Conservation (phyloP, 352 stramenopile genomes). For the Thalassiosira mediterranea region DNA sequence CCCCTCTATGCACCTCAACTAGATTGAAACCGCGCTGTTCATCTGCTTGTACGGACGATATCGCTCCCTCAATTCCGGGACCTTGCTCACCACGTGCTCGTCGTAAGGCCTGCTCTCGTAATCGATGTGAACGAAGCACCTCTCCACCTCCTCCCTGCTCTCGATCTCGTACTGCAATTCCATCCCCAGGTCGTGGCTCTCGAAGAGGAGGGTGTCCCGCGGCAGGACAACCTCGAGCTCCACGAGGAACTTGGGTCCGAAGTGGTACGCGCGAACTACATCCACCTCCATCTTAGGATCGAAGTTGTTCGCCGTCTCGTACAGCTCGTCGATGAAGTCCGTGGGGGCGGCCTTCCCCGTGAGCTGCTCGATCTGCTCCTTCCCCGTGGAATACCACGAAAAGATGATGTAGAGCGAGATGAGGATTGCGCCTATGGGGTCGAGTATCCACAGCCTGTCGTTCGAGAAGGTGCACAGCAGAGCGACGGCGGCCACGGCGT, state of each 20-base stretch:
- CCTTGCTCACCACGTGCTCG: conserved; percentile 83
- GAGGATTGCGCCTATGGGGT: conserved; percentile 92
- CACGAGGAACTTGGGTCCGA: conserved; percentile 95
- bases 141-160: conserved; percentile 93
- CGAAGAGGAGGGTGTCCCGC: conserved; percentile 89
- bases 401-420: conserved; percentile 97
- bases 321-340: conserved; percentile 93
- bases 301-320: conserved; percentile 87
- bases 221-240: conserved; percentile 93
- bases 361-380: conserved; percentile 91
- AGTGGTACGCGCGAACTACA: conserved; percentile 91
- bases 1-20: conserved; percentile 4
- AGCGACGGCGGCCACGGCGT: conserved; percentile 89
- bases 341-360: conserved; percentile 86
- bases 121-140: conserved; percentile 97
- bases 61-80: conserved; percentile 76
- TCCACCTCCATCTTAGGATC: conserved; percentile 89
- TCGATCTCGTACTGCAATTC: conserved; percentile 96
- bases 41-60: conserved; percentile 51
- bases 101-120: conserved; percentile 87
- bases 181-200: conserved; percentile 95
- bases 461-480: conserved; percentile 75
- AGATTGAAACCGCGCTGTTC: conserved; percentile 41
- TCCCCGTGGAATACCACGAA: conserved; percentile 93
- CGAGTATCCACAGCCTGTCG: conserved; percentile 87